Evolutionary conservation across 106 monocot genomes (phyloP), one percentile per base, ranked within the genome.

Genomic region (Phalaenopsis aphrodite): DNA sequence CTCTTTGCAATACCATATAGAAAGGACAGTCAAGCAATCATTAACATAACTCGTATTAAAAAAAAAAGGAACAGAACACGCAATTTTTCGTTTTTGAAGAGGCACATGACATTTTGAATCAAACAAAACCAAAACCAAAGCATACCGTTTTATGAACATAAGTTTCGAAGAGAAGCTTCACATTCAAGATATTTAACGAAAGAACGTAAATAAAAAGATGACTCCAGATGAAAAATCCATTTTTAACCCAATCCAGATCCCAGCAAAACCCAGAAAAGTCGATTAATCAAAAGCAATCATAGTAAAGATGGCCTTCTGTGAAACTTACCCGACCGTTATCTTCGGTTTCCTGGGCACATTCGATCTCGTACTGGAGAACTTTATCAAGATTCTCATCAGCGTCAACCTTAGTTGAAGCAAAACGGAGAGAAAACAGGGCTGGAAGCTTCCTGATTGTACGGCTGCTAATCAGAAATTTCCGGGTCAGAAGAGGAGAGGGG

Each of bases 321-420:
- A 37, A 68, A 19, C 68, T 68, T 68, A 68, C 68, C 68, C 37
- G 24, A 37, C 37, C 68, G 37, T 68, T 76, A 4, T 56, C 38
- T 36, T 83, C 84, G 7, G 83, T 65, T 64, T 87, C 41, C 30
- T 67, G 19, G 11, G 65, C 81, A 69, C 82, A 83, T 18, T 83
- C 69, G 41, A 89, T 89, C 78, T 89, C 89, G 43, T 84, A 82
- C 21, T 83, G 78, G 48, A 89, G 82, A 24, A 89, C 85, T n/a
- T 76, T 79, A 67, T 43, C 77, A 36, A 89, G 85, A 48, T 80
- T 89, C 77, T 87, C 89, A 23, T 89, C 87, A 7, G 85, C 84
- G 9, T 58, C 75, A 12, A 55, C 75, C 75, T 83, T 76, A 9
- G 79, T 64, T 2, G 82, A 82, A 8, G 80, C 74, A 19, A 84